Percentiles rank a stretch among this genome's conserved stretches.
Evolutionary conservation across 2,329 filamentous ascomycete genomes (phyloP).

Genomic region (Rosellinia necatrix): DNA sequence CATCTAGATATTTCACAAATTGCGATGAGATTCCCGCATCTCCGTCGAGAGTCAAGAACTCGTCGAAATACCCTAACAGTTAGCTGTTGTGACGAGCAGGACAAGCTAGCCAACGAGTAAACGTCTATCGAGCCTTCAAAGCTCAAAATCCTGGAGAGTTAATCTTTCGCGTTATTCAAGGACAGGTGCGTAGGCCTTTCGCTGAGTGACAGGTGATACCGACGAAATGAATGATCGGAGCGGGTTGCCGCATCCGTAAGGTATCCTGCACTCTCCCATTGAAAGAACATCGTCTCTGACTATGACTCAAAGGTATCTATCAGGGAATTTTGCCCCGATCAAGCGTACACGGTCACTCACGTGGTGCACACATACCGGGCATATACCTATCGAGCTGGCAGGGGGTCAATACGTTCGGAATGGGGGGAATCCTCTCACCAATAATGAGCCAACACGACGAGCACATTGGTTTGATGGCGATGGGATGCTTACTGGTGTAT

Average conservation of each 20-base stretch:
- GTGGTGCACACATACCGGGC: slow-evolving; percentile 60
- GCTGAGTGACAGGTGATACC: background rate
- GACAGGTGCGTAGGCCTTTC: background rate
- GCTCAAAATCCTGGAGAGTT: background rate
- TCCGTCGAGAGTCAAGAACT: no score
- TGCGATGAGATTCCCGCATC: background rate
- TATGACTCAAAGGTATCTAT: slow-evolving; percentile 54
- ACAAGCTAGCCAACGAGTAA: background rate
- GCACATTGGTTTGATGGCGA: slow-evolving; percentile 78
- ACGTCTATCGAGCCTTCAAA: background rate
- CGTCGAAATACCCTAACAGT: background rate
- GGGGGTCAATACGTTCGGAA: slow-evolving; percentile 76
- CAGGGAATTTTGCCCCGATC: slow-evolving; percentile 73
- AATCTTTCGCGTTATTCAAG: background rate
- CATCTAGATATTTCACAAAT: background rate
- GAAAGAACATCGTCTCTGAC: background rate
- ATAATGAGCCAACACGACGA: slow-evolving; percentile 63
- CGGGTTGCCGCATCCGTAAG: slow-evolving; percentile 37
- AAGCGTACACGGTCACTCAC: slow-evolving; percentile 59
- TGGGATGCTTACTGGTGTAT: slow-evolving; percentile 73
- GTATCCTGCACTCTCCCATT: background rate
- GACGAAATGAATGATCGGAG: slow-evolving; percentile 28
- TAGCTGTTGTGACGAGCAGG: background rate
- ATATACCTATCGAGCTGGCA: slow-evolving; percentile 66
- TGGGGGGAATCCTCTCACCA: slow-evolving; percentile 69